A percentile compares a stretch with the other conserved stretches of the same genome.
Evolutionary conservation across 352 stramenopile genomes (phyloP).

Genomic region (Phytophthora pisi): DNA sequence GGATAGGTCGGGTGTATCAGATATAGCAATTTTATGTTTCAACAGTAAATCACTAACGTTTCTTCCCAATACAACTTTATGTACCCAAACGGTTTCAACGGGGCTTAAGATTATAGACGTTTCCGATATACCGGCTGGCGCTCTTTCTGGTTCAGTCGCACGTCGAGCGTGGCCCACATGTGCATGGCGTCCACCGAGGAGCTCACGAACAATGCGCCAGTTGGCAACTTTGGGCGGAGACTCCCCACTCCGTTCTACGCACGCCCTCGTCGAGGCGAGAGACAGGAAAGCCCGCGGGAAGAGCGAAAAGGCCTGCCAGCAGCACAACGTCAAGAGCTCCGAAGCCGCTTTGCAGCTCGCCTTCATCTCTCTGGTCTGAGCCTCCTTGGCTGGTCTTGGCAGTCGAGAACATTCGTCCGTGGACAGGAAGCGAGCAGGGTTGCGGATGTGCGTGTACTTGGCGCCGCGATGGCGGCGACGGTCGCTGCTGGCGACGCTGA

Average conservation of each 20-base stretch:
- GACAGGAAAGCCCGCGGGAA: conserved; percentile 33
- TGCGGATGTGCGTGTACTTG: conserved; percentile 36
- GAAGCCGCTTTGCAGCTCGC: conserved; percentile 15
- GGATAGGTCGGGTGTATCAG: background rate
- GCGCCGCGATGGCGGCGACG: conserved; percentile 36
- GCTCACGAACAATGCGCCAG: conserved; percentile 7
- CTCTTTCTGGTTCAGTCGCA: conserved; percentile 10
- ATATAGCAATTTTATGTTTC: background rate
- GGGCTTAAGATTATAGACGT: background rate
- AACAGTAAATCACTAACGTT: background rate
- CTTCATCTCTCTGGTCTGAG: conserved; percentile 7
- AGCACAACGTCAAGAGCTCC: conserved; percentile 15
- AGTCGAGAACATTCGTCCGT: conserved; percentile 28
- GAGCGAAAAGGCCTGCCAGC: conserved; percentile 20
- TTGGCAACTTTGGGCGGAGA: conserved; percentile 15
- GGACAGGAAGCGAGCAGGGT: conserved; percentile 5
- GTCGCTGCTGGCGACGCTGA: conserved; percentile 9
- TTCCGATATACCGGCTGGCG: conserved; percentile 19
- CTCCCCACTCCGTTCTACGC: conserved; percentile 21
- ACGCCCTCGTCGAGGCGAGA: conserved; percentile 15
- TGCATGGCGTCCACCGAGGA: conserved; percentile 7
- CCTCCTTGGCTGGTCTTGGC: conserved; percentile 18
- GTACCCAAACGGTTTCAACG: background rate
- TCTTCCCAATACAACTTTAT: background rate
- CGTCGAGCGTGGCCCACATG: conserved; percentile 13